These are phyloP conservation scores for Immersiella caudata DNA, from an alignment of 495 filamentous ascomycete species.

Conservation along the genomic window DNA sequence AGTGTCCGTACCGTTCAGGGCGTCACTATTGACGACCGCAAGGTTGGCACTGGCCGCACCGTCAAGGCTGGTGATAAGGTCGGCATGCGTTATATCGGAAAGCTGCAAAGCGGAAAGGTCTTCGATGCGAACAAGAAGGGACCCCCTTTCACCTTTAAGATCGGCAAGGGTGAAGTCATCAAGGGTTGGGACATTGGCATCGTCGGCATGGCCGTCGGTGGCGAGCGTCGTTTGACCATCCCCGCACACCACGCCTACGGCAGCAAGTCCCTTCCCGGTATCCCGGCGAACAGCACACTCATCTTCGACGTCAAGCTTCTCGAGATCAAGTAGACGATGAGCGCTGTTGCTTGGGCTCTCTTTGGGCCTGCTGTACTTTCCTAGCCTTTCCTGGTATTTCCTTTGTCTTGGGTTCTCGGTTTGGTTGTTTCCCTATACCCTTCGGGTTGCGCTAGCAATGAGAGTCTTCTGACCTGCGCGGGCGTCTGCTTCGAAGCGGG, in stretches of 20 bases:
- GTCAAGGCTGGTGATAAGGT: conserved; percentile 86
- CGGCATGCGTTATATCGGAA: conserved; percentile 96
- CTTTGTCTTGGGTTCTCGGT: conserved; percentile 10
- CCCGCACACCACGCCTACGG: conserved; percentile 86
- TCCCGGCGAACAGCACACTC: conserved; percentile 86
- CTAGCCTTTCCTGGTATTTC: conserved; percentile 15
- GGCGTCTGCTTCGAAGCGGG: conserved; percentile 45
- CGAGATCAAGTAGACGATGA: conserved; percentile 58
- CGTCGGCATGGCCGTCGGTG: conserved; percentile 86
- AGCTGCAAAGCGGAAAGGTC: conserved; percentile 85
- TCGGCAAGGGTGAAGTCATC: conserved; percentile 93
- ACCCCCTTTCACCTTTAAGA: conserved; percentile 91
- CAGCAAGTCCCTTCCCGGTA: conserved; percentile 72
- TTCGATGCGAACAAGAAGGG: conserved; percentile 99
- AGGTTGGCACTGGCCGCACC: conserved; percentile 76
- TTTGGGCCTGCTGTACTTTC: neutral
- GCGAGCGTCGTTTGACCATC: conserved; percentile 88
- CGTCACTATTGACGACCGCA: conserved; percentile 93
- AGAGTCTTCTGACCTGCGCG: conserved; percentile 44
- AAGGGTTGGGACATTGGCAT: conserved; percentile 98
- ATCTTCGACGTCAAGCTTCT: conserved; percentile 92
- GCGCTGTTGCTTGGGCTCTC: neutral
- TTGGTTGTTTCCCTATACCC: conserved; percentile 21
- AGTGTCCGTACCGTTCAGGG: conserved; percentile 79
- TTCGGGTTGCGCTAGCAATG: conserved; percentile 24